A percentile compares a stretch with the other conserved stretches of the same genome.
phyloP scores from a whole-genome alignment of 352 stramenopile species.

The Discostella stelligera region DNA sequence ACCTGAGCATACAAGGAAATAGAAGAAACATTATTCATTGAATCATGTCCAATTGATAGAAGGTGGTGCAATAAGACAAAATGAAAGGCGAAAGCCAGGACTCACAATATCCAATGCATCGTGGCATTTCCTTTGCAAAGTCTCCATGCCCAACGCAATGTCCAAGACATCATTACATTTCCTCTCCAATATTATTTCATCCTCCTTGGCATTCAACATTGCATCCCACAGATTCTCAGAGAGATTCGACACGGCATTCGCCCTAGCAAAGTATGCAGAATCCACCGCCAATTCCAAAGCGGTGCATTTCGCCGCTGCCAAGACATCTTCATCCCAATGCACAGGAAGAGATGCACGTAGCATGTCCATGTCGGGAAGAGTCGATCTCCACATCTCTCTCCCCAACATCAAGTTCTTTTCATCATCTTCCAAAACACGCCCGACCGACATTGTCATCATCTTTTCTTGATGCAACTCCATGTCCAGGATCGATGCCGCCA shows the following conservation, averaged over 20 bases:
- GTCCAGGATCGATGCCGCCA: conserved; percentile 65
- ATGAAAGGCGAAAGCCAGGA: background rate
- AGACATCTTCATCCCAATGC: conserved; percentile 63
- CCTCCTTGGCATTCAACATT: background rate
- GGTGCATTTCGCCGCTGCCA: conserved; percentile 44
- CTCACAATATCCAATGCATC: conserved; percentile 60
- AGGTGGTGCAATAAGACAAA: background rate
- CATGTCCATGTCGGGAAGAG: conserved; percentile 50
- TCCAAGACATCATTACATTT: conserved; percentile 62
- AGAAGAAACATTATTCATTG: background rate
- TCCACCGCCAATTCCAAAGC: conserved; percentile 67
- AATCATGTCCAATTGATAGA: background rate
- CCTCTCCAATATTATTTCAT: conserved; percentile 14
- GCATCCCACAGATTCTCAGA: conserved; percentile 40
- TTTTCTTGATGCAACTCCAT: conserved; percentile 26
- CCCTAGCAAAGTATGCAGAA: conserved; percentile 65
- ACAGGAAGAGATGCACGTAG: conserved; percentile 61
- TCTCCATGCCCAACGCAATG: conserved; percentile 16
- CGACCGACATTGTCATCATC: background rate
- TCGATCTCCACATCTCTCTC: conserved; percentile 48
- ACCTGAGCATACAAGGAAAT: conserved; percentile 24
- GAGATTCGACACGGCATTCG: conserved; percentile 35
- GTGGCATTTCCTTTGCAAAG: conserved; percentile 30
- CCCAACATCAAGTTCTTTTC: conserved; percentile 26
- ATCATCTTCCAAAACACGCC: background rate